Base-by-base conservation (phyloP, 306 rosid species). In the Glycine tomentella region DNA sequence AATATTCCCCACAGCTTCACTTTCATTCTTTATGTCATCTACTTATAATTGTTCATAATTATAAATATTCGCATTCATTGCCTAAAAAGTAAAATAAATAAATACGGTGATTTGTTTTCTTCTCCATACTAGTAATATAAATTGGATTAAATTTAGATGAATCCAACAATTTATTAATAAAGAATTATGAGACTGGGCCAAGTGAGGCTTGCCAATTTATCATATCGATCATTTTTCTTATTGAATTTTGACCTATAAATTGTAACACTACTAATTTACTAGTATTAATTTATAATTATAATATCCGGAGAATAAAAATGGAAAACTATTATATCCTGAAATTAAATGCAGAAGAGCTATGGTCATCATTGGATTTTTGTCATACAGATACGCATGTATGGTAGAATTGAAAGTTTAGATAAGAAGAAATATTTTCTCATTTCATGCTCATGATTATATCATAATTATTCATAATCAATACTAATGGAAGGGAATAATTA, bases 21-120 rank as follows among this genome's bases (percentile, higher is more conserved):
- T 69, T 82, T 82, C 78, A 5, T 46, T 76, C 70, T 59, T 75
- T 68, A 77, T 77, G 69, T 51, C 82, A 69, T 49, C 66, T 58
- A 2, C 48, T 50, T 57, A 36, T 67, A 48, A 81, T 78, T 59
- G 13, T 69, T 48, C 86, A 82, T 85, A 3, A 25, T 36, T 36
- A 78, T 76, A 82, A 52, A 73, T 86, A 78, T 81, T 69, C 82
- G 6, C 82, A 82, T 78, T 79, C 69, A 86, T 69, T 82, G 64
- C 33, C 12, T 10, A 55, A 59, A 59, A 12, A 14, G 17, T 52
- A 13, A 53, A 53, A 8, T 2, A 53, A 3, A 17, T 64, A 36
- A 25, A 3, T 36, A 36, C 70, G 1, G 8, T 36, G 9, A 5
- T 75, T 44, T 69, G 1, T 44, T 78, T 38, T 33, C 51, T 31